Base-by-base conservation (phyloP, 2,329 filamentous ascomycete species). In the Lasiodiplodia hormozganensis region DNA sequence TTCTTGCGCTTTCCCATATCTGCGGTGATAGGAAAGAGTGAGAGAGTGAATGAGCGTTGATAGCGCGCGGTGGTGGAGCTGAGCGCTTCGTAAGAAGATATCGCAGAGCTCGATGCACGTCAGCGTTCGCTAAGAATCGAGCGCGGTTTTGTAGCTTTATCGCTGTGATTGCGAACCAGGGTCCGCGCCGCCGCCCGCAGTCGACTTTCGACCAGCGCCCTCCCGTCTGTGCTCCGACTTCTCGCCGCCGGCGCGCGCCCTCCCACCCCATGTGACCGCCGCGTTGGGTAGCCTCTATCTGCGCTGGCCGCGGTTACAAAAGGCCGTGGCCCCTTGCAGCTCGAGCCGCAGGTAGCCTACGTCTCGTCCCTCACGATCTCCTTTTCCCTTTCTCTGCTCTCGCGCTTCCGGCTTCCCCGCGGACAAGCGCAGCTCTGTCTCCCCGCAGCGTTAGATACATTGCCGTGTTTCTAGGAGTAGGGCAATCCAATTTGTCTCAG, bases 1-100 rank as follows among this genome's bases (percentile, higher is more conserved):
- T 88, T 89, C 84, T 97, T 97, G 80, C 95, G 92, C 86, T 97
- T 97, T 71, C 95, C 95, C 75, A 77, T 77, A 49, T 70, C 70
- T 47, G 65, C 68, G 43, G 65, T 53, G 58, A 25, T 34, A 34
- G 7, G 31, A 34, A 10, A 34, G 31, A 10, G 31, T 10, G 31
- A 34, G 31, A 34, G 31, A 34, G 31, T 34, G 8, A 34, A 34
- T 8, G 31, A 47, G 54, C 40, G 56, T 54, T 43, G 60, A 60
- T 58, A 57, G 31, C 38, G 38, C 23, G 16, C 34, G 38, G n/a
- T 34, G 31, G 31, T 34, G 31, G 31, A 34, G 31, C 31, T 34
- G 31, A 6, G 31, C 31, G 31, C 31, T 34, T 34, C 31, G 31
- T 34, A 34, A 34, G 31, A 34, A 34, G 31, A 34, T 34, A 34